phyloP scores from a whole-genome alignment of 2,329 filamentous ascomycete species.

The Talaromyces islandicus region DNA sequence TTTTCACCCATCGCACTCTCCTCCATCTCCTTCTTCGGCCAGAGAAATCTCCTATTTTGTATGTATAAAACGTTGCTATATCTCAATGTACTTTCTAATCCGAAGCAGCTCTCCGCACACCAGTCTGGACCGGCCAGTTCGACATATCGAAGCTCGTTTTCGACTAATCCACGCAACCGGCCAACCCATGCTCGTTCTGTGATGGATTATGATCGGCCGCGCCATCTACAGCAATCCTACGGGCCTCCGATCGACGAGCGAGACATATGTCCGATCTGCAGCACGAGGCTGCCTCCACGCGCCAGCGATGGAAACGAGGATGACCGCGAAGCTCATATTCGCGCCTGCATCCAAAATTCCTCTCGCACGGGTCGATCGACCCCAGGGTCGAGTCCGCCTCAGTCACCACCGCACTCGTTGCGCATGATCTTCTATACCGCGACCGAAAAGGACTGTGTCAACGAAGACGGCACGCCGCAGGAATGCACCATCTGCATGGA shows the following conservation, averaged over 20 bases:
- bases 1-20: conserved; percentile 14
- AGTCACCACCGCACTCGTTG: conserved; percentile 19
- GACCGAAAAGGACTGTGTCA: conserved; percentile 59
- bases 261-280: conserved; percentile 44
- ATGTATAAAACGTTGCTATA: background rate
- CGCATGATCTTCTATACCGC: conserved; percentile 47
- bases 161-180: conserved; percentile 4
- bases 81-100: background rate
- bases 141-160: background rate
- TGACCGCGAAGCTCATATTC: conserved; percentile 40
- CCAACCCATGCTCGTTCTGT: conserved; percentile 9
- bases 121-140: conserved; percentile 5
- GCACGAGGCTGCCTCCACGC: conserved; percentile 32
- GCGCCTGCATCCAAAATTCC: conserved; percentile 38
- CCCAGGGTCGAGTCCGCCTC: conserved; percentile 12
- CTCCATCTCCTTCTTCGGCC: conserved; percentile 7
- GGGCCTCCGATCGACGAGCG: conserved; percentile 30
- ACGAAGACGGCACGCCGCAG: conserved; percentile 45
- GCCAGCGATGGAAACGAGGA: conserved; percentile 32
- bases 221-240: conserved; percentile 13
- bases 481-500: conserved; percentile 63
- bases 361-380: conserved; percentile 17
- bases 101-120: conserved; percentile 3
- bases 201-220: conserved; percentile 9
- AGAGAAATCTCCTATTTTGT: conserved; percentile 4